phyloP scores from a whole-genome alignment of 192 early-diverging fungal species.

The Linnemannia exigua region DNA sequence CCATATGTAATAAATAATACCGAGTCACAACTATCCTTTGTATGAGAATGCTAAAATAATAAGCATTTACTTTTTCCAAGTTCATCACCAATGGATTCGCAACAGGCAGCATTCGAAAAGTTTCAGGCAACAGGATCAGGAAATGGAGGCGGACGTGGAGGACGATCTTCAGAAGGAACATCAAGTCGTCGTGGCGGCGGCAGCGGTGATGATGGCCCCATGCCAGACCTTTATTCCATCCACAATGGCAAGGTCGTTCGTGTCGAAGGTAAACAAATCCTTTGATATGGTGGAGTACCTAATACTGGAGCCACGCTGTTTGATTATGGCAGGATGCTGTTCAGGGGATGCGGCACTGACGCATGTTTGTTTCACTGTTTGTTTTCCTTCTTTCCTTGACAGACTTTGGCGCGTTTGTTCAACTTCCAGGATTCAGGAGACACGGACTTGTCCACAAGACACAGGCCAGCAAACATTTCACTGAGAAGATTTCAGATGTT shows the following conservation, averaged over 20 bases:
- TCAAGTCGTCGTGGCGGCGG: background rate
- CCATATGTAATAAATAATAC: background rate
- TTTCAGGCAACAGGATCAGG: conserved; percentile 37
- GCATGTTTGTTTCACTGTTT: no score
- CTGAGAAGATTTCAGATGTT: conserved; percentile 55
- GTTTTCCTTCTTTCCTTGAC: background rate
- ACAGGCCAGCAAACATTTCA: conserved; percentile 55
- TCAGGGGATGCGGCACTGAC: background rate
- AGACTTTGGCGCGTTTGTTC: conserved; percentile 61
- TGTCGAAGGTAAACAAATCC: conserved; percentile 30
- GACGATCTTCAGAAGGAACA: background rate
- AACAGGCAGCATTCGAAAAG: conserved; percentile 56
- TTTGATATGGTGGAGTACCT: background rate
- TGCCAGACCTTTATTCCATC: conserved; percentile 60
- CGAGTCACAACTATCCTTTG: background rate
- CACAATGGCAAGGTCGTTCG: conserved; percentile 51
- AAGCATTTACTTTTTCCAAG: background rate
- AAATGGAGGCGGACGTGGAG: background rate
- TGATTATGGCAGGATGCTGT: background rate
- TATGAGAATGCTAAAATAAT: background rate
- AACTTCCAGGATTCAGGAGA: conserved; percentile 42
- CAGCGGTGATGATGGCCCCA: conserved; percentile 23
- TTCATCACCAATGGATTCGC: conserved; percentile 47
- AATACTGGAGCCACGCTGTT: background rate
- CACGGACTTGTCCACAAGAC: conserved; percentile 57